Evolutionary conservation across 441 rosid species (phyloP).

Genomic region (Lepidium campestre): DNA sequence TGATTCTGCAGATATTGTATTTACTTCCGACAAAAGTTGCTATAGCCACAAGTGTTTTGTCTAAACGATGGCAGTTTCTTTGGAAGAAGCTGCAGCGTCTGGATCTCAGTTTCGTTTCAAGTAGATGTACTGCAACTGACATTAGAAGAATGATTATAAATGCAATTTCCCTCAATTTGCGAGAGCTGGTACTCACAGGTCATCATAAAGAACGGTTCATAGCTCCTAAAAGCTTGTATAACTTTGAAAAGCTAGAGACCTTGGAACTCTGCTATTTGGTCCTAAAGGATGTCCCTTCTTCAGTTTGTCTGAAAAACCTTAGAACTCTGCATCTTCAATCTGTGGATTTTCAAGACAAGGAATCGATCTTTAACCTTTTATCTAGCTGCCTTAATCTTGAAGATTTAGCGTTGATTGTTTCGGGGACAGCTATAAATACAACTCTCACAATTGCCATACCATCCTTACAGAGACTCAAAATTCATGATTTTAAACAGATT

Average conservation of each 20-base stretch:
- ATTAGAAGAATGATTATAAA: not conserved
- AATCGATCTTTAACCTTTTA: not conserved
- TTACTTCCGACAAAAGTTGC: not conserved
- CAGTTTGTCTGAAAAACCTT: not conserved
- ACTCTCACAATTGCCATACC: not conserved
- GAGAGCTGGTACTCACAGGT: not conserved
- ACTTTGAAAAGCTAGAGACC: not conserved
- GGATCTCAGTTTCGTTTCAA: not conserved
- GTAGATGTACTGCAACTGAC: not conserved
- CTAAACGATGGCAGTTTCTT: not conserved
- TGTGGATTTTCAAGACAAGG: not conserved
- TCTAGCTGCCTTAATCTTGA: not conserved
- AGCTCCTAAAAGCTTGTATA: not conserved
- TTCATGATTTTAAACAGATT: too few species aligned
- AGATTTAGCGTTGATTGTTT: too few species aligned
- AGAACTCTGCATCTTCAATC: not conserved
- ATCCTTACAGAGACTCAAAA: not conserved
- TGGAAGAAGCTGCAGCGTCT: not conserved
- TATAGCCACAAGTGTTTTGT: not conserved
- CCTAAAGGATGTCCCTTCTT: not conserved
- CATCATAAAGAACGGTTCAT: not conserved
- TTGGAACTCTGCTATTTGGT: not conserved
- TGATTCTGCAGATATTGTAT: not conserved
- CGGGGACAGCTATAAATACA: too few species aligned
- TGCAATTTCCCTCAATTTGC: not conserved